Conservation (phyloP, 768 basidiomycete species). For the Coprinopsis strossmayeri region DNA sequence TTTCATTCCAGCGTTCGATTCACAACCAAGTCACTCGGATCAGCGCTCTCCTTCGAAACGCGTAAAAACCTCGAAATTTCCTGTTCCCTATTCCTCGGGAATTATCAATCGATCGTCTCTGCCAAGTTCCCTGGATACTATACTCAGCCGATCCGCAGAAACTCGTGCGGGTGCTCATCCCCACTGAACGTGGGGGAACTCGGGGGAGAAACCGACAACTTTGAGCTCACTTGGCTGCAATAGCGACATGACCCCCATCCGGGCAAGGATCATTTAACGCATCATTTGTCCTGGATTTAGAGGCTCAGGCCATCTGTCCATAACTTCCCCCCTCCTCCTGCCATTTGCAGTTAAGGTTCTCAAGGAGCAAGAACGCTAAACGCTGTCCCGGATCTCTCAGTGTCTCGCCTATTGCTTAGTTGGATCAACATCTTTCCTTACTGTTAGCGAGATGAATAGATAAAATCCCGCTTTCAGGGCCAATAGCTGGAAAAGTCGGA, state of each 20-base stretch:
- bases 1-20: neutral
- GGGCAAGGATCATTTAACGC: too few species aligned
- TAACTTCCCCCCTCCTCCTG: too few species aligned
- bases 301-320: too few species aligned
- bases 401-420: neutral
- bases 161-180: too few species aligned
- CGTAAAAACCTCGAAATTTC: neutral
- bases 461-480: neutral
- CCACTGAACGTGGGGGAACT: too few species aligned
- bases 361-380: neutral
- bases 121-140: neutral
- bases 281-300: too few species aligned
- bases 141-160: neutral
- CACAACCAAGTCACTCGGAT: neutral
- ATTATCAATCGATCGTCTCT: neutral
- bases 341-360: neutral
- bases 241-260: too few species aligned
- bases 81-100: neutral
- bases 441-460: too few species aligned
- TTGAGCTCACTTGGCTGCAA: too few species aligned
- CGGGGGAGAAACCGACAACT: too few species aligned
- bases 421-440: neutral
- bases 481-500: neutral
- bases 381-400: neutral
- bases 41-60: neutral